Conservation (phyloP, 495 filamentous ascomycete genomes). For the Podospora pseudocomata region DNA sequence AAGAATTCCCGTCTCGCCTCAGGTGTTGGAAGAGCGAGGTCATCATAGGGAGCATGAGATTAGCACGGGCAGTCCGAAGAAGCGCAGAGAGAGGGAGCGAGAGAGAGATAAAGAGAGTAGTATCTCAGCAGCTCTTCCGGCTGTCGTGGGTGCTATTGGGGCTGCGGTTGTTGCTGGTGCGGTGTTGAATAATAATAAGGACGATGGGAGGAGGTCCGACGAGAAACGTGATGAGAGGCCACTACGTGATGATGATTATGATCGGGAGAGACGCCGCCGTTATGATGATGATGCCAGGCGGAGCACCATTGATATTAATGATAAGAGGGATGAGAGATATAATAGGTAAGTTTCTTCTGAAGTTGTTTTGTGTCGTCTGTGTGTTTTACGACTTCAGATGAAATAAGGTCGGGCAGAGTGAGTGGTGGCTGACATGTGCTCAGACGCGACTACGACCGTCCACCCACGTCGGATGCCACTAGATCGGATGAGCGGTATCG, state of each 20-base stretch:
- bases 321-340: conserved; percentile 2
- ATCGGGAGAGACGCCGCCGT: not conserved
- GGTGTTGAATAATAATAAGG: conserved; percentile 8
- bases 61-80: conserved; percentile 7
- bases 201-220: conserved; percentile 10
- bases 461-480: conserved; percentile 3
- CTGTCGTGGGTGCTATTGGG: conserved; percentile 19
- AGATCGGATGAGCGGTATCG: conserved; percentile 1
- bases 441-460: not conserved
- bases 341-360: not conserved
- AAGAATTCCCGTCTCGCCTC: conserved; percentile 39
- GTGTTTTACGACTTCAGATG: not conserved
- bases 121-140: conserved; percentile 9
- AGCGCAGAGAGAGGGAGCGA: conserved; percentile 9
- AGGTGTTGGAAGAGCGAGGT: conserved; percentile 35
- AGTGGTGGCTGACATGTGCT: not conserved
- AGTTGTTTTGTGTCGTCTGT: not conserved
- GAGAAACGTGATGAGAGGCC: not conserved
- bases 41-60: conserved; percentile 11
- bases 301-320: not conserved
- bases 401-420: not conserved
- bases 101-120: conserved; percentile 16
- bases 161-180: conserved; percentile 42
- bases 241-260: not conserved
- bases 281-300: not conserved